Conservation (phyloP, 2,329 filamentous ascomycete genomes). For the Sclerotinia nivalis region DNA sequence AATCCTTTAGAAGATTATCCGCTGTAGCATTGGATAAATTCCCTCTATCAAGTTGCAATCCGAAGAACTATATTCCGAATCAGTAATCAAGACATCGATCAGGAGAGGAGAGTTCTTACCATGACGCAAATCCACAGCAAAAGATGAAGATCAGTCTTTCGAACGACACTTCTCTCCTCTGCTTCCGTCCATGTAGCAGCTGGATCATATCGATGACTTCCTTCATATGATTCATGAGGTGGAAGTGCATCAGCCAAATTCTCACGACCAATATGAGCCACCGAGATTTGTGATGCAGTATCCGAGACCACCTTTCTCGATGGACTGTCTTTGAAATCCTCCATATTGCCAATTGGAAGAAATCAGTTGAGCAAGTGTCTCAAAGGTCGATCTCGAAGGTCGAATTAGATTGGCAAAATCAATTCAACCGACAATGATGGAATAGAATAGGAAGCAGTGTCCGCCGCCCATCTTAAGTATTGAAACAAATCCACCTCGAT, state of each 20-base stretch:
- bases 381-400: background rate
- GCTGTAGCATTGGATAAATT: slow-evolving; percentile 60
- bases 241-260: slow-evolving; percentile 10
- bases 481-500: background rate
- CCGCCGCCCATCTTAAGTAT: background rate
- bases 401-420: too few relatives aligned
- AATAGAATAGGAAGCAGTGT: background rate
- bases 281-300: background rate
- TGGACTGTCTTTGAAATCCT: background rate
- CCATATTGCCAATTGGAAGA: background rate
- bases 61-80: slow-evolving; percentile 51
- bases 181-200: slow-evolving; percentile 54
- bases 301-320: background rate
- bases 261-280: background rate
- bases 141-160: slow-evolving; percentile 45
- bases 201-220: slow-evolving; percentile 46
- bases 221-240: slow-evolving; percentile 22
- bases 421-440: background rate
- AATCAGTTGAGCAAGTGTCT: background rate
- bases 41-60: slow-evolving; percentile 59
- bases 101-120: background rate
- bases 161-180: slow-evolving; percentile 57
- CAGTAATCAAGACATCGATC: background rate
- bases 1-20: slow-evolving; percentile 42
- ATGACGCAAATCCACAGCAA: slow-evolving; percentile 20